Percentiles rank a stretch among this genome's conserved stretches.
phyloP scores from a whole-genome alignment of 306 rosid species.

The Boehmeria nivea region DNA sequence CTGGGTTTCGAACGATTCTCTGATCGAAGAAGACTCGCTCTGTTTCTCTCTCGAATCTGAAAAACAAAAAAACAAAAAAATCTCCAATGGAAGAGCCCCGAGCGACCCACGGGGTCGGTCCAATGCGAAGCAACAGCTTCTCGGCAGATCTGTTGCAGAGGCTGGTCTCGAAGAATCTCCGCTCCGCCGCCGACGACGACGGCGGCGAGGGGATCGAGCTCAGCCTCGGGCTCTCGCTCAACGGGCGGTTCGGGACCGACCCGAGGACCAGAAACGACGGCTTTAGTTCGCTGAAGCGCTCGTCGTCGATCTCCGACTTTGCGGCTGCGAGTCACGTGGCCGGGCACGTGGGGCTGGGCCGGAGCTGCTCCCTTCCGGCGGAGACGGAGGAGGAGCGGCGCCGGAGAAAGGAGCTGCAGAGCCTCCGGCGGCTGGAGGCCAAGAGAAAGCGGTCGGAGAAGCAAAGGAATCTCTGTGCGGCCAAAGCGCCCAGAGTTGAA shows the following conservation, averaged over 20 bases:
- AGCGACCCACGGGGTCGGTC: constrained; percentile 15
- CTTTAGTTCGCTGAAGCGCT: constrained; percentile 33
- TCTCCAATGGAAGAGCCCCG: not conserved
- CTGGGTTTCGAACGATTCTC: not conserved
- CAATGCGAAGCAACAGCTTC: constrained; percentile 21
- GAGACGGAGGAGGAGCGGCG: constrained; percentile 64
- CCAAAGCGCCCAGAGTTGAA: constrained; percentile 29
- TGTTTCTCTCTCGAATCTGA: constrained; percentile 5
- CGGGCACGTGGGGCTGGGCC: constrained; percentile 22
- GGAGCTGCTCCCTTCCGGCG: constrained; percentile 63
- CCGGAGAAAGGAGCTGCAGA: constrained; percentile 75
- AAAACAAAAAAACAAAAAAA: constrained; percentile 28
- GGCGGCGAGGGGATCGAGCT: constrained; percentile 42
- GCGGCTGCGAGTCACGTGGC: constrained; percentile 16
- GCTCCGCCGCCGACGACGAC: constrained; percentile 1
- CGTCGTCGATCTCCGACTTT: constrained; percentile 55
- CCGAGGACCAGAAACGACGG: constrained; percentile 40
- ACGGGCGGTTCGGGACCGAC: constrained; percentile 79
- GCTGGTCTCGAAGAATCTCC: constrained; percentile 27
- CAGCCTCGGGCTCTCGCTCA: constrained; percentile 67
- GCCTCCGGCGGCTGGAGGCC: constrained; percentile 64
- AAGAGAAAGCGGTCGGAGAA: constrained; percentile 64
- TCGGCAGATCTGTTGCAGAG: constrained; percentile 43
- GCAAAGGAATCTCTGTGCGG: constrained; percentile 45
- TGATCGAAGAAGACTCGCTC: not conserved